Evolutionary conservation across 2,329 filamentous ascomycete genomes (phyloP).

Genomic region (Metarhizium album): DNA sequence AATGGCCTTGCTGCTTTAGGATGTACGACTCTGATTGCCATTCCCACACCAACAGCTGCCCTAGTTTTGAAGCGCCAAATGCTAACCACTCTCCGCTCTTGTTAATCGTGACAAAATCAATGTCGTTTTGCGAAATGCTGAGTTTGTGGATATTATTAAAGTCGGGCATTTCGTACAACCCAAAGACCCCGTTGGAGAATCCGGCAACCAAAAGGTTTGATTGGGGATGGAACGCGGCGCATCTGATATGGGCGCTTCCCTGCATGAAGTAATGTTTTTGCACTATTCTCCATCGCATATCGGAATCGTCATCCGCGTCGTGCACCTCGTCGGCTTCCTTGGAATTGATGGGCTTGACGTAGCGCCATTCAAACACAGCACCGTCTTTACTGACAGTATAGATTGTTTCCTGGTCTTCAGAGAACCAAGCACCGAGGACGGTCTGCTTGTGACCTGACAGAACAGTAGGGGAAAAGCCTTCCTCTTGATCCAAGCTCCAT

Average conservation of each 20-base stretch:
- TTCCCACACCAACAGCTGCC: conserved; percentile 96
- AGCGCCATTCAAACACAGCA: conserved; percentile 92
- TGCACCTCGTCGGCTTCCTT: conserved; percentile 50
- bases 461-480: conserved; percentile 81
- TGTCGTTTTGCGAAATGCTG: conserved; percentile 93
- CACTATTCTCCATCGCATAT: conserved; percentile 84
- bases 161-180: conserved; percentile 88
- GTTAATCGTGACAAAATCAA: conserved; percentile 91
- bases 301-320: conserved; percentile 46
- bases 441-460: conserved; percentile 84
- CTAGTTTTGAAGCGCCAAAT: conserved; percentile 89
- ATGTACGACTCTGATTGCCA: conserved; percentile 99
- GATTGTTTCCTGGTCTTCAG: conserved; percentile 84
- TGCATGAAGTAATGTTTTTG: conserved; percentile 92
- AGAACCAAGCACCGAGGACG: conserved; percentile 94
- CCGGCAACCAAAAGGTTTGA: conserved; percentile 92
- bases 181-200: conserved; percentile 90
- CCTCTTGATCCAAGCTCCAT: conserved; percentile 85
- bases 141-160: conserved; percentile 89
- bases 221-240: conserved; percentile 77
- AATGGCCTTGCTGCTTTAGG: conserved; percentile 93
- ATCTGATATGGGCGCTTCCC: conserved; percentile 74
- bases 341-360: conserved; percentile 49
- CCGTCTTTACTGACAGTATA: conserved; percentile 96
- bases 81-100: conserved; percentile 93